phyloP scores from a whole-genome alignment of 1,284 basidiomycete genomes.

The Trichosporon asahii region DNA sequence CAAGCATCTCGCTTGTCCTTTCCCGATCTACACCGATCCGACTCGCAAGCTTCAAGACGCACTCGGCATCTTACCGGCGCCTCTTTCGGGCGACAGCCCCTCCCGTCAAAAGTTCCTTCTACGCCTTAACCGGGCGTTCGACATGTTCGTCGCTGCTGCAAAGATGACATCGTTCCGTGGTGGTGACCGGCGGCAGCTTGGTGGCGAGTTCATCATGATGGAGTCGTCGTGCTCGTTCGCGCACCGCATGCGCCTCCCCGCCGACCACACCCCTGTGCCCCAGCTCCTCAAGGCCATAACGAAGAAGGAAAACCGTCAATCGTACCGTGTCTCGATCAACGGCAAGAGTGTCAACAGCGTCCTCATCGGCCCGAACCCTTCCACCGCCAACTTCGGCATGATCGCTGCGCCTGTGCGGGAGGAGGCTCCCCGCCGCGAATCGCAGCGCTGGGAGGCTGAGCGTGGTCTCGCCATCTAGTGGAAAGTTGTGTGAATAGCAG shows the following conservation, averaged over 20 bases:
- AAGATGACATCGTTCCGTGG: conserved; percentile 17
- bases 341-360: conserved; percentile 3
- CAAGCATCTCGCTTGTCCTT: conserved; percentile 57
- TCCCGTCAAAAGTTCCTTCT: conserved; percentile 47
- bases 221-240: conserved; percentile 55
- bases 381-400: background rate
- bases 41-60: conserved; percentile 64
- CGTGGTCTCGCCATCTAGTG: background rate
- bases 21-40: conserved; percentile 72
- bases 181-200: conserved; percentile 58
- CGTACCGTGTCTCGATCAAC: background rate
- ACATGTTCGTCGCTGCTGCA: conserved; percentile 19
- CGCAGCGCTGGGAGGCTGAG: background rate
- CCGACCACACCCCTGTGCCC: conserved; percentile 66
- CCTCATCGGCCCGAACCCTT: background rate
- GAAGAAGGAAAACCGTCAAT: background rate
- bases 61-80: conserved; percentile 63
- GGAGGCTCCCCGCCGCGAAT: background rate
- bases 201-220: conserved; percentile 83
- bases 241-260: conserved; percentile 56
- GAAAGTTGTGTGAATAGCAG: background rate
- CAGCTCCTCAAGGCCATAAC: conserved; percentile 56
- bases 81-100: conserved; percentile 55
- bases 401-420: background rate
- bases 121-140: conserved; percentile 7